These are phyloP conservation scores for Fusarium goolgardi DNA, from an alignment of 2,329 filamentous ascomycete species.

Conservation along the genomic window DNA sequence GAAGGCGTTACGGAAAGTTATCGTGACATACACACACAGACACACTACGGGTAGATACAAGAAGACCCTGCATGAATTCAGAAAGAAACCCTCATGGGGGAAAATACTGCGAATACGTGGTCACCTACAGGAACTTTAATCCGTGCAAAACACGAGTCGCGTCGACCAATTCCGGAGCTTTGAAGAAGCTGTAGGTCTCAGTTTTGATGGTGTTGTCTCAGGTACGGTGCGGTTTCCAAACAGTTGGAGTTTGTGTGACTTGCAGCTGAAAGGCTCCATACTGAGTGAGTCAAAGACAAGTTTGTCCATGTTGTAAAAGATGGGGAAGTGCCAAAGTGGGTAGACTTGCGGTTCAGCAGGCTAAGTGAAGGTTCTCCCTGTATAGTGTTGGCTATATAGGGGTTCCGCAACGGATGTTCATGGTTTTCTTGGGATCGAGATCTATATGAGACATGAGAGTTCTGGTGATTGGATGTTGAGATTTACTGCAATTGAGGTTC, in stretches of 20 bases:
- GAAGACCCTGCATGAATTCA: constrained; percentile 7
- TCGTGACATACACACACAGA: background rate
- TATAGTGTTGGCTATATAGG: constrained; percentile 21
- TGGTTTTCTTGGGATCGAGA: constrained; percentile 23
- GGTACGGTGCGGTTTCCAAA: background rate
- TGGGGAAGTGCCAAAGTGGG: constrained; percentile 9
- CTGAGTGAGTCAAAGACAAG: constrained; percentile 2
- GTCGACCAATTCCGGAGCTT: constrained; percentile 7
- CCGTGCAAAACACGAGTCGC: background rate
- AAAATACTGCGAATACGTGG: constrained; percentile 4
- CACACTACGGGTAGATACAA: constrained; percentile 1
- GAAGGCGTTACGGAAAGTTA: constrained; percentile 18
- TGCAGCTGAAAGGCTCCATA: constrained; percentile 2
- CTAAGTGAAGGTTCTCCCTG: constrained; percentile 26
- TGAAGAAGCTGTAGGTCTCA: constrained; percentile 33
- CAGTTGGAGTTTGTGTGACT: constrained; percentile 1
- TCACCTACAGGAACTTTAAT: background rate
- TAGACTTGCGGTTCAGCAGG: constrained; percentile 5
- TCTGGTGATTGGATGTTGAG: no score
- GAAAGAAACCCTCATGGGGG: constrained; percentile 4
- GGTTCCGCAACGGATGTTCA: constrained; percentile 3
- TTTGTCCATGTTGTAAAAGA: constrained; percentile 13
- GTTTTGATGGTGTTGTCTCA: constrained; percentile 32
- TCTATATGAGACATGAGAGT: background rate
- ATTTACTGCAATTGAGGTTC: no score